A percentile compares a stretch with the other conserved stretches of the same genome.
Conservation (phyloP, 768 basidiomycete genomes). For the Tulasnella sp. region DNA sequence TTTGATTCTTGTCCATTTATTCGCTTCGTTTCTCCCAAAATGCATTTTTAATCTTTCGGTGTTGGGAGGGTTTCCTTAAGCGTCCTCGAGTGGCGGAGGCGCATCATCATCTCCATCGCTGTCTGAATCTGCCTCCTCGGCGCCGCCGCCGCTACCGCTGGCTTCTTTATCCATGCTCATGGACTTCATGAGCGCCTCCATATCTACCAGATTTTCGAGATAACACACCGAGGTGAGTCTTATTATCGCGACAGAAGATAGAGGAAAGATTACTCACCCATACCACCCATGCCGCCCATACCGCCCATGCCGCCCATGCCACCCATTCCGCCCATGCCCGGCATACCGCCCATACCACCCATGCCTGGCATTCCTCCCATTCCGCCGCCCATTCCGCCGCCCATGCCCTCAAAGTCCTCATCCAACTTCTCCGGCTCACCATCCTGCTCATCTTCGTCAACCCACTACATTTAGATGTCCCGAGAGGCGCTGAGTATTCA, state of each 20-base stretch:
- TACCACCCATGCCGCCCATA: constrained; percentile 32
- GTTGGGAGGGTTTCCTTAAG: constrained; percentile 28
- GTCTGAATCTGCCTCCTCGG: constrained; percentile 32
- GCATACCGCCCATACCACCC: constrained; percentile 32
- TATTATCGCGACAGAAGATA: constrained; percentile 11
- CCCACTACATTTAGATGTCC: constrained; percentile 45
- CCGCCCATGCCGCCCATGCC: constrained; percentile 29
- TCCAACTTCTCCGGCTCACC: constrained; percentile 36
- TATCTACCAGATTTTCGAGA: constrained; percentile 43
- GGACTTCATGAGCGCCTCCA: constrained; percentile 31
- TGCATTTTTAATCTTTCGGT: no score
- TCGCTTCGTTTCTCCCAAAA: no score
- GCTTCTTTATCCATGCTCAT: background rate
- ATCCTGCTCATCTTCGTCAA: constrained; percentile 95
- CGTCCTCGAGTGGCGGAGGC: constrained; percentile 75
- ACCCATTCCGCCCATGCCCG: constrained; percentile 25
- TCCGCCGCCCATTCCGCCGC: constrained; percentile 26
- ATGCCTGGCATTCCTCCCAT: constrained; percentile 21
- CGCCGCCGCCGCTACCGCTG: constrained; percentile 20
- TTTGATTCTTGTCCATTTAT: no score
- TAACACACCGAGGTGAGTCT: constrained; percentile 27
- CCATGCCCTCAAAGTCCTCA: constrained; percentile 33
- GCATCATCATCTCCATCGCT: constrained; percentile 52
- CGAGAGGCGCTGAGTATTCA: no score
- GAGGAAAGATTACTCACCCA: constrained; percentile 31